These are phyloP conservation scores for Hanseniaspora singularis DNA, from an alignment of 805 yeast genomes.

Conservation along the genomic window DNA sequence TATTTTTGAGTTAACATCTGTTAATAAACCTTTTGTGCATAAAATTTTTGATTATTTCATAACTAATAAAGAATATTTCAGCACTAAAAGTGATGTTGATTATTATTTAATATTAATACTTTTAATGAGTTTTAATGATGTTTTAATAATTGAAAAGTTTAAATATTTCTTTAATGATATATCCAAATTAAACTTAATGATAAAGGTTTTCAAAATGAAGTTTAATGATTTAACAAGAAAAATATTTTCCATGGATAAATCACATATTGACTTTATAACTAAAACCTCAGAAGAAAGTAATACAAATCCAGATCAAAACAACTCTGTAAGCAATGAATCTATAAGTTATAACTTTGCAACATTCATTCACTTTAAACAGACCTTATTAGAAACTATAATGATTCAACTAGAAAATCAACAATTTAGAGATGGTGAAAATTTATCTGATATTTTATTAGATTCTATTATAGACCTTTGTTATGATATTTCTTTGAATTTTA, in stretches of 20 bases:
- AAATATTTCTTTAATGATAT: background rate
- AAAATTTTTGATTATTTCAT: background rate
- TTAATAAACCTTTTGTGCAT: background rate
- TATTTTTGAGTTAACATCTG: constrained; percentile 7
- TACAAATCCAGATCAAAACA: background rate
- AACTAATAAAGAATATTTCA: background rate
- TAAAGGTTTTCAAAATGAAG: constrained; percentile 3
- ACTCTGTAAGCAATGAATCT: background rate
- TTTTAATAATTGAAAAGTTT: background rate
- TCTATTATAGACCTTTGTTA: constrained; percentile 3
- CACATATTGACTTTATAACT: background rate
- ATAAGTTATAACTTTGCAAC: background rate
- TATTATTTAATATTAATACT: background rate
- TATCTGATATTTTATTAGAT: background rate
- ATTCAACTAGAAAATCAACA: background rate
- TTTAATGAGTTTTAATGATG: background rate
- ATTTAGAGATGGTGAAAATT: background rate
- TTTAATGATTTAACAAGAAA: background rate
- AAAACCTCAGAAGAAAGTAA: background rate
- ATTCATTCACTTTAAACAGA: constrained; percentile 1
- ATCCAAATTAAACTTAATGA: background rate
- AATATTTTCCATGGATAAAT: background rate
- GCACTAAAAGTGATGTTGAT: background rate
- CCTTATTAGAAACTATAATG: constrained; percentile 1
- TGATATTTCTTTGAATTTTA: constrained; percentile 4